These are phyloP conservation scores for Zymoseptoria ardabiliae DNA, from an alignment of 2,329 filamentous ascomycete genomes.

Conservation along the genomic window DNA sequence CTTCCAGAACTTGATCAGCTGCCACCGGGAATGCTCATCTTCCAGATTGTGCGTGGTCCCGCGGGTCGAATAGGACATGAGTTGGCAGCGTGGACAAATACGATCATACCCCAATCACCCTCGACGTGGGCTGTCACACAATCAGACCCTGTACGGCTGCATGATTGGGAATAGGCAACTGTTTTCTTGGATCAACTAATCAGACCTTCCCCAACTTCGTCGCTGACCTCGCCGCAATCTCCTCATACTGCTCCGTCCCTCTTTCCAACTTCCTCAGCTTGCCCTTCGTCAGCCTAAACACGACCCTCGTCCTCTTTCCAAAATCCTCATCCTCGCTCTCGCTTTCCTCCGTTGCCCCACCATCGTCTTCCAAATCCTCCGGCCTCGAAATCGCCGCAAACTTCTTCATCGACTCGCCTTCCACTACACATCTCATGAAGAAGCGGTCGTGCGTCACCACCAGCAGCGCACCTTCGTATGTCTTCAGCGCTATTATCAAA, in stretches of 20 bases:
- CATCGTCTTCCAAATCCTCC: constrained; percentile 23
- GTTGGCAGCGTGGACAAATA: neutral
- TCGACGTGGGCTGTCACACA: neutral
- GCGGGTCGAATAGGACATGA: neutral
- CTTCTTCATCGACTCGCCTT: constrained; percentile 41
- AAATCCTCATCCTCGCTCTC: constrained; percentile 17
- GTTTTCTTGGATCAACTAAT: neutral
- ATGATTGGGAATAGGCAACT: neutral
- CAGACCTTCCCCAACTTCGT: constrained; percentile 13
- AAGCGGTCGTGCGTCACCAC: constrained; percentile 77
- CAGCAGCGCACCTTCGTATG: constrained; percentile 67
- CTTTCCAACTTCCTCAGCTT: constrained; percentile 10
- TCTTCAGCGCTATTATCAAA: constrained; percentile 56
- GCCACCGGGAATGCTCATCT: neutral
- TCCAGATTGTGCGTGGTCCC: neutral
- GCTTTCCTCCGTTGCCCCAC: neutral
- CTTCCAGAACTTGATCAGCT: neutral
- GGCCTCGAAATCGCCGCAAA: constrained; percentile 9
- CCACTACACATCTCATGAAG: constrained; percentile 67
- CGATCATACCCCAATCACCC: neutral
- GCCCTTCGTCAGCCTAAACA: constrained; percentile 15
- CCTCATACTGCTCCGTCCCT: constrained; percentile 17
- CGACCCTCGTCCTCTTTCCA: constrained; percentile 5
- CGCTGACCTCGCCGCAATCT: constrained; percentile 13
- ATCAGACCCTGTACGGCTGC: neutral